Conservation (phyloP, 768 basidiomycete species). For the Punctularia strigosozonata region DNA sequence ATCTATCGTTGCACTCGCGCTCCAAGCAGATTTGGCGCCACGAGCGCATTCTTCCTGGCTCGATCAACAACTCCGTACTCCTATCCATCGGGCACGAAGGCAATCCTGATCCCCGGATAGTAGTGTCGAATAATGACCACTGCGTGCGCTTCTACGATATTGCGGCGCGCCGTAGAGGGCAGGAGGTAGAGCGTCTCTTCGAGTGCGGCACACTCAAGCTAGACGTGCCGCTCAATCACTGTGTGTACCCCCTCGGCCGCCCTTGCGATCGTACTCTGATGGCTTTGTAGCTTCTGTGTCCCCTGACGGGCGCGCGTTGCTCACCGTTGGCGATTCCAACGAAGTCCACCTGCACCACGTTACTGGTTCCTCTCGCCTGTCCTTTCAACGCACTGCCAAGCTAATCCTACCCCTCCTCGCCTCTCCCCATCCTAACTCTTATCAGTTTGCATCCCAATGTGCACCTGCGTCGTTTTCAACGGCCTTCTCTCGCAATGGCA, state of each 20-base stretch:
- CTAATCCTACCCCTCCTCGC: conserved; percentile 44
- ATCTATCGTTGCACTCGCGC: conserved; percentile 39
- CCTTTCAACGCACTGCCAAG: conserved; percentile 57
- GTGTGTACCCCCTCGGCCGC: conserved; percentile 29
- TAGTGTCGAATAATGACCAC: conserved; percentile 80
- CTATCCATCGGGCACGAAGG: conserved; percentile 47
- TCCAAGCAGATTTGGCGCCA: conserved; percentile 35
- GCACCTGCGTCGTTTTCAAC: conserved; percentile 75
- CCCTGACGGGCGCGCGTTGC: conserved; percentile 74
- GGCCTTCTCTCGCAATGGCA: conserved; percentile 64
- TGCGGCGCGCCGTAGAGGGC: conserved; percentile 30
- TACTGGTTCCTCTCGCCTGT: conserved; percentile 46
- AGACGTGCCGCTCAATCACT: conserved; percentile 71
- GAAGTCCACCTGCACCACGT: conserved; percentile 77
- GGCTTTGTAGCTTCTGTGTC: conserved; percentile 65
- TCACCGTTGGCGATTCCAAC: conserved; percentile 86
- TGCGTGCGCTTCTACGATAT: conserved; percentile 75
- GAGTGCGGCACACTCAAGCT: conserved; percentile 44
- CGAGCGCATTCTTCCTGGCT: conserved; percentile 41
- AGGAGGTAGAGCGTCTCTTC: conserved; percentile 25
- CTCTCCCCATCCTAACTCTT: too few relatives aligned
- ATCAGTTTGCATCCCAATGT: too few relatives aligned
- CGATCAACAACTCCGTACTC: conserved; percentile 74
- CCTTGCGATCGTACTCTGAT: conserved; percentile 5
- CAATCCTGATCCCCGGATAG: conserved; percentile 63